Conservation (phyloP, 2,329 filamentous ascomycete species). For the Talaromyces sp. region DNA sequence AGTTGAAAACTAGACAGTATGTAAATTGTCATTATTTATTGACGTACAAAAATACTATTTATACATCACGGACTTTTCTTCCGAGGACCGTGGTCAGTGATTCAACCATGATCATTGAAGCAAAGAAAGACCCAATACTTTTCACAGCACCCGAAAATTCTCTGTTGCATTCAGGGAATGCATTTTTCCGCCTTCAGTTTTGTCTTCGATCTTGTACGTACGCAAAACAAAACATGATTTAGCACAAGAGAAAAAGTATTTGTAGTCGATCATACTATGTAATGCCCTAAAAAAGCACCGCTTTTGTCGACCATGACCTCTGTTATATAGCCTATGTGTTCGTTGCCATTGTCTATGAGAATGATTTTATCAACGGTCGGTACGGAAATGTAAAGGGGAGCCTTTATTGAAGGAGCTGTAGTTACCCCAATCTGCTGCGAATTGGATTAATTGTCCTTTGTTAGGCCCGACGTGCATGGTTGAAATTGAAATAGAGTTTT, state of each 20-base stretch:
- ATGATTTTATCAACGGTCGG: neutral
- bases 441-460: neutral
- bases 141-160: neutral
- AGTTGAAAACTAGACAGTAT: neutral
- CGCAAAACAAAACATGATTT: neutral
- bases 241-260: neutral
- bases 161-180: neutral
- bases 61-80: neutral
- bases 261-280: neutral
- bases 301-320: neutral
- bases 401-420: neutral
- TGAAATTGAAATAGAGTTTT: neutral
- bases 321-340: neutral
- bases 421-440: neutral
- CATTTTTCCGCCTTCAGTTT: neutral
- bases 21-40: neutral
- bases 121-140: neutral
- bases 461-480: neutral
- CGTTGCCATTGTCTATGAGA: neutral
- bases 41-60: neutral
- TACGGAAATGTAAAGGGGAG: neutral
- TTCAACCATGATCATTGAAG: neutral
- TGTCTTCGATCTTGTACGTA: neutral
- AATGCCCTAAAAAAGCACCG: neutral
- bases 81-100: neutral